A percentile compares a stretch with the other conserved stretches of the same genome.
Conservation (phyloP, 2,329 filamentous ascomycete species). For the Phialophora chinensis region DNA sequence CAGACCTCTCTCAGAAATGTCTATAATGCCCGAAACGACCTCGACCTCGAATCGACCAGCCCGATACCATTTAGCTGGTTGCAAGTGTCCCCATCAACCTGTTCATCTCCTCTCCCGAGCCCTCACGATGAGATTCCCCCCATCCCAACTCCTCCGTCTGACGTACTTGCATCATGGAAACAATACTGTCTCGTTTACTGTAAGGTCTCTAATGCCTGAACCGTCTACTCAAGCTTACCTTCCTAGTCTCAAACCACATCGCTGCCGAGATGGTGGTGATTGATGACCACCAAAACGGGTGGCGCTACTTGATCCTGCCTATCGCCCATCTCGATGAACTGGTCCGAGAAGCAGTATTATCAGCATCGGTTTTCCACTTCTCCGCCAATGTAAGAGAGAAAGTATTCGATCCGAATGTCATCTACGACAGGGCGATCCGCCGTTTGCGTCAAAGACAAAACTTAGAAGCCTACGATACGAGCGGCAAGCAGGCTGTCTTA, state of each 20-base stretch:
- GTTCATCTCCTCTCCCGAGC: not conserved
- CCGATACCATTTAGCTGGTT: not conserved
- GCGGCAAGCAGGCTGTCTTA: not conserved
- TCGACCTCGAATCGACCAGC: not conserved
- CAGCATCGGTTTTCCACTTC: constrained; percentile 1
- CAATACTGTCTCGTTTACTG: not conserved
- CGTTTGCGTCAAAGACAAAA: not conserved
- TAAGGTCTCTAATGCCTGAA: not conserved
- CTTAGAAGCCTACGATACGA: not conserved
- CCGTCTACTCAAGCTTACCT: not conserved
- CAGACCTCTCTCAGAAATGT: not conserved
- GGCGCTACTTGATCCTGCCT: constrained; percentile 24
- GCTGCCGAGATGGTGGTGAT: constrained; percentile 1
- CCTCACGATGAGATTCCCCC: not conserved
- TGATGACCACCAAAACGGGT: constrained; percentile 13
- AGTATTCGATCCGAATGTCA: not conserved
- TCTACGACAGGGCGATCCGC: not conserved
- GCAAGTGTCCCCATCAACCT: not conserved
- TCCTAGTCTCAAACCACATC: constrained; percentile 7
- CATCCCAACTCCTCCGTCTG: not conserved
- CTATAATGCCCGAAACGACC: not conserved
- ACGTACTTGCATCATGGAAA: not conserved
- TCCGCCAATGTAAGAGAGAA: not conserved
- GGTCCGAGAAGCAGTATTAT: not conserved
- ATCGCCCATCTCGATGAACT: constrained; percentile 39